phyloP scores from a whole-genome alignment of 2,329 filamentous ascomycete species.

The Claviceps sp. region DNA sequence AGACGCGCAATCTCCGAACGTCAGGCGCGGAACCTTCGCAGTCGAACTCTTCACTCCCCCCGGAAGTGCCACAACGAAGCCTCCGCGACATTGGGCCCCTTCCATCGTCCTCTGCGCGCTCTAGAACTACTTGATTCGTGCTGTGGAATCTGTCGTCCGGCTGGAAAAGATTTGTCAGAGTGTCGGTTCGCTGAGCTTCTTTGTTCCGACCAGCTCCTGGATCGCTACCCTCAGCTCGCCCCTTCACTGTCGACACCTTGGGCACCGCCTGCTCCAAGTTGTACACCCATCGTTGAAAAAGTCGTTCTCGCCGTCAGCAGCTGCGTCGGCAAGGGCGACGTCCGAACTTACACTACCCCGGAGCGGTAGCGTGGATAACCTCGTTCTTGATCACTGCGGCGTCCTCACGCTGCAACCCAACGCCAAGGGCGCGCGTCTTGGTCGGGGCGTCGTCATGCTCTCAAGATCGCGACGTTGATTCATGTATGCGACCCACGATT shows the following conservation, averaged over 20 bases:
- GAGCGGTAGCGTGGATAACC: background rate
- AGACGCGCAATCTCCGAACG: conserved; percentile 8
- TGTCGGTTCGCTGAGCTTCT: conserved; percentile 4
- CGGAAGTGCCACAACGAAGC: conserved; percentile 14
- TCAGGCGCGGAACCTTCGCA: conserved; percentile 15
- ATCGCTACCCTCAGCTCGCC: conserved; percentile 2
- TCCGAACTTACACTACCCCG: background rate
- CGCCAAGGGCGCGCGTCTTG: conserved; percentile 24
- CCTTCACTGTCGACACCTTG: background rate
- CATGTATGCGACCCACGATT: conserved; percentile 22
- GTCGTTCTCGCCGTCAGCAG: background rate
- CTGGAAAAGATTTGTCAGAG: conserved; percentile 4
- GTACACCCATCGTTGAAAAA: background rate
- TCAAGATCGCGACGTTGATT: conserved; percentile 39
- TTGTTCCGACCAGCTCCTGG: conserved; percentile 1
- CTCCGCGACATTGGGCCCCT: conserved; percentile 19
- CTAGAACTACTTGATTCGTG: conserved; percentile 12
- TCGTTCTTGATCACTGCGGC: conserved; percentile 3
- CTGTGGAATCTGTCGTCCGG: conserved; percentile 7
- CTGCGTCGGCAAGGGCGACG: conserved; percentile 1
- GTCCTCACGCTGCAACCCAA: background rate
- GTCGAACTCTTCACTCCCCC: conserved; percentile 6
- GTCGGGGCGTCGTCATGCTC: conserved; percentile 44
- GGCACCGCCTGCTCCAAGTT: background rate
- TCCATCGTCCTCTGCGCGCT: conserved; percentile 13